phyloP scores from a whole-genome alignment of 2,329 filamentous ascomycete species.

The Ustulina deusta region DNA sequence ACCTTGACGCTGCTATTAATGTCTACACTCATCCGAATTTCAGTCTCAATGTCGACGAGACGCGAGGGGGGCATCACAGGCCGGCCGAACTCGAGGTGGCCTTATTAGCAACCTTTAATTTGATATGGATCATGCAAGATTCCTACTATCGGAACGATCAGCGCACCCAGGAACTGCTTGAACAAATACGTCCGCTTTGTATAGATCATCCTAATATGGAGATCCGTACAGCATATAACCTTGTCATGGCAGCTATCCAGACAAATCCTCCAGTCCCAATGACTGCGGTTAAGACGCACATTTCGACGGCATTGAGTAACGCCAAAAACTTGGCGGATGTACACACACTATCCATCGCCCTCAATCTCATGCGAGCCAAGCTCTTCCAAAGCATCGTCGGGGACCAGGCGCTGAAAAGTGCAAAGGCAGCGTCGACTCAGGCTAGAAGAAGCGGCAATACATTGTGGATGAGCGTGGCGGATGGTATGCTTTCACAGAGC shows the following conservation, averaged over 20 bases:
- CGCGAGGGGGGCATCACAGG: slow-evolving; percentile 55
- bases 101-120: slow-evolving; percentile 75
- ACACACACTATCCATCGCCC: slow-evolving; percentile 83
- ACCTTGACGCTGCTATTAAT: slow-evolving; percentile 74
- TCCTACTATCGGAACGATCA: slow-evolving; percentile 67
- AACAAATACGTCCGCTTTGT: slow-evolving; percentile 76
- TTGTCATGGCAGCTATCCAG: slow-evolving; percentile 76
- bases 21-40: slow-evolving; percentile 75
- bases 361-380: slow-evolving; percentile 85
- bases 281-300: slow-evolving; percentile 81
- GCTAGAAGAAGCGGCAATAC: slow-evolving; percentile 77
- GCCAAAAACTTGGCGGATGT: slow-evolving; percentile 78
- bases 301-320: slow-evolving; percentile 77
- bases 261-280: slow-evolving; percentile 74
- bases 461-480: slow-evolving; percentile 83
- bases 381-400: slow-evolving; percentile 88
- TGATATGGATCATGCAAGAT: slow-evolving; percentile 78
- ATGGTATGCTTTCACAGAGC: slow-evolving; percentile 81
- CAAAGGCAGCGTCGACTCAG: slow-evolving; percentile 75
- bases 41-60: slow-evolving; percentile 59
- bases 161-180: slow-evolving; percentile 70
- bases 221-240: slow-evolving; percentile 80
- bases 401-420: slow-evolving; percentile 82
- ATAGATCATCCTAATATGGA: slow-evolving; percentile 77
- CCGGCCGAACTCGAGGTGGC: slow-evolving; percentile 72